phyloP scores from a whole-genome alignment of 139 green algal genomes.

The Helicosporidium sp. region DNA sequence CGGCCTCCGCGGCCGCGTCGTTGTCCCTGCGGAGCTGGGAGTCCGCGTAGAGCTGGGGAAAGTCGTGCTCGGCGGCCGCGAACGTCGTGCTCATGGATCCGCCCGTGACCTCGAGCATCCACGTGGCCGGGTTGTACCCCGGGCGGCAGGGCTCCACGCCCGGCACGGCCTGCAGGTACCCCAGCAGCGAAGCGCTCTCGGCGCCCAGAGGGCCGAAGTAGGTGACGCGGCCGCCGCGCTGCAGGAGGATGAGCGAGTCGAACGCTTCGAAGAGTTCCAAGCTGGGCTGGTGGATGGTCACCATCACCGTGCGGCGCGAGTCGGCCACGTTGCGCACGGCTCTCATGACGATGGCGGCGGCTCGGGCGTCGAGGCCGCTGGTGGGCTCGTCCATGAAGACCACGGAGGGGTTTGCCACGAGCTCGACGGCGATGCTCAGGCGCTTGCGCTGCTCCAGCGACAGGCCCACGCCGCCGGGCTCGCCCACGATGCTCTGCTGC shows the following conservation, averaged over 20 bases:
- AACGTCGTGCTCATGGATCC: slow-evolving; percentile 18
- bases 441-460: slow-evolving; percentile 43
- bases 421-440: slow-evolving; percentile 54
- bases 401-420: slow-evolving; percentile 33
- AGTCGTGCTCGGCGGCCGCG: slow-evolving; percentile 13
- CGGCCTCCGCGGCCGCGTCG: background rate
- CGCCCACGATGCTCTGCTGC: slow-evolving; percentile 21
- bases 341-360: slow-evolving; percentile 68
- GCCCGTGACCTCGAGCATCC: slow-evolving; percentile 32
- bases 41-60: slow-evolving; percentile 21
- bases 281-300: slow-evolving; percentile 62
- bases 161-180: slow-evolving; percentile 32
- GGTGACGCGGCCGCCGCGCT: slow-evolving; percentile 21
- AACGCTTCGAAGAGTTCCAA: slow-evolving; percentile 41
- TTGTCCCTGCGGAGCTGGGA: background rate
- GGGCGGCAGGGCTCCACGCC: slow-evolving; percentile 24
- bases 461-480: slow-evolving; percentile 6
- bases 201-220: slow-evolving; percentile 66
- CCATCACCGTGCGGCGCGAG: slow-evolving; percentile 68
- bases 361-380: slow-evolving; percentile 57
- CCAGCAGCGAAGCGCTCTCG: slow-evolving; percentile 31
- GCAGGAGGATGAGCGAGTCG: slow-evolving; percentile 30
- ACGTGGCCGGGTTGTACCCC: slow-evolving; percentile 29
- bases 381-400: slow-evolving; percentile 14
- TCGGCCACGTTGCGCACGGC: slow-evolving; percentile 57